Evolutionary conservation across 768 basidiomycete genomes (phyloP), one percentile per base, ranked within the genome.

Genomic region (Amanita exitialis): DNA sequence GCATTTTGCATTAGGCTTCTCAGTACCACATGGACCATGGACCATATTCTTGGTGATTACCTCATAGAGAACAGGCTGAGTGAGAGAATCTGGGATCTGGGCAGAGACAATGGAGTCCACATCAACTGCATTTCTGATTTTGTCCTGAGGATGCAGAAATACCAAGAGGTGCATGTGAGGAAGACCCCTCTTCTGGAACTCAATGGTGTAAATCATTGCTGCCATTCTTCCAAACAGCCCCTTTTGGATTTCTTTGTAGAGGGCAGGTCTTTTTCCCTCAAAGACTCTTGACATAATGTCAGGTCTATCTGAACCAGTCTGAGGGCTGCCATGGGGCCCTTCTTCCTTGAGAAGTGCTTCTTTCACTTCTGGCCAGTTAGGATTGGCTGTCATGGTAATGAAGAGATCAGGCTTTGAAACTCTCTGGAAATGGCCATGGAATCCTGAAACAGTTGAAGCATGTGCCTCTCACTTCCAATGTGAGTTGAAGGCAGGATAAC

Each of bases 311-410:
- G 57, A 28, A 10, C 63, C 41, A 0, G 50, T 53, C 27, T 44
- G 43, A 44, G 43, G 43, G 36, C 70, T 69, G 1, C 59, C 55
- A 35, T 63, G 61, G 1, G 69, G 51, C 12, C 45, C 32, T 46
- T 1, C 15, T 46, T 34, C 45, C 32, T 2, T 16, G 6, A 46
- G 30, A 0, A 75, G 56, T 47, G 62, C 63, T 0, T 58, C 44
- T 1, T 46, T 44, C 12, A 77, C 72, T 28, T 78, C 75, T 5
- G 56, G 57, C 75, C 75, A 79, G 2, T 58, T 53, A 6, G 72
- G 69, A 64, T 78, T 79, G 10, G 64, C 58, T 34, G 75, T 78
- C 65, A 77, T 69, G 0, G 75, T 78, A 1, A 78, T 44, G 35
- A 79, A 78, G 0, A 78, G 51, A 46, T 76, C 70, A 16, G 66